Conservation (phyloP, 345 rosid genomes). For the Heritiera fomes region DNA sequence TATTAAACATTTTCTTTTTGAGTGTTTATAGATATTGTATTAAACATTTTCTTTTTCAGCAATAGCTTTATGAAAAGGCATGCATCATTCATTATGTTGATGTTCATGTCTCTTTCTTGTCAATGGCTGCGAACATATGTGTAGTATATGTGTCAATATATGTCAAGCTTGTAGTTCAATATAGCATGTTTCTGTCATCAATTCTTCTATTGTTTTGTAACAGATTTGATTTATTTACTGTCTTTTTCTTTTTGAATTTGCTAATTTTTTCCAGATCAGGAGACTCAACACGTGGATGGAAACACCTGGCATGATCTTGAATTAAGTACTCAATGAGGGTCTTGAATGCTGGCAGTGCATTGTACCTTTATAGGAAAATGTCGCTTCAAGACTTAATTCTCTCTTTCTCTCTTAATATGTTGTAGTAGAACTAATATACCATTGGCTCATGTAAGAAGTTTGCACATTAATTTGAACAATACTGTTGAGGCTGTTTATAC, state of each 20-base stretch:
- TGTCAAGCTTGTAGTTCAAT: background rate
- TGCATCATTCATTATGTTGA: background rate
- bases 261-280: constrained; percentile 56
- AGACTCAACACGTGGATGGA: constrained; percentile 57
- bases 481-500: background rate
- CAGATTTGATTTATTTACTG: background rate
- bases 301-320: constrained; percentile 92
- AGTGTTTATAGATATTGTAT: constrained; percentile 21
- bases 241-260: constrained; percentile 3
- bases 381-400: background rate
- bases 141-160: background rate
- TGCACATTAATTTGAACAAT: background rate
- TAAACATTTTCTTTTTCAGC: background rate
- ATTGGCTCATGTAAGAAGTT: background rate
- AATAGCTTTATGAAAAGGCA: background rate
- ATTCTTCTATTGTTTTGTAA: background rate
- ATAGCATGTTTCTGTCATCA: background rate
- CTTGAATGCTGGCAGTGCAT: background rate
- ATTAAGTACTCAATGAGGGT: constrained; percentile 51
- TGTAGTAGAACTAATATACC: background rate
- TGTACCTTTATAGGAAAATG: background rate
- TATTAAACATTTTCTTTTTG: too few species aligned
- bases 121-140: background rate
- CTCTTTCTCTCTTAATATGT: background rate
- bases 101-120: background rate